Evolutionary conservation across 2,329 filamentous ascomycete species (phyloP), one percentile per base, ranked within the genome.

Genomic region (Nemania sp.): DNA sequence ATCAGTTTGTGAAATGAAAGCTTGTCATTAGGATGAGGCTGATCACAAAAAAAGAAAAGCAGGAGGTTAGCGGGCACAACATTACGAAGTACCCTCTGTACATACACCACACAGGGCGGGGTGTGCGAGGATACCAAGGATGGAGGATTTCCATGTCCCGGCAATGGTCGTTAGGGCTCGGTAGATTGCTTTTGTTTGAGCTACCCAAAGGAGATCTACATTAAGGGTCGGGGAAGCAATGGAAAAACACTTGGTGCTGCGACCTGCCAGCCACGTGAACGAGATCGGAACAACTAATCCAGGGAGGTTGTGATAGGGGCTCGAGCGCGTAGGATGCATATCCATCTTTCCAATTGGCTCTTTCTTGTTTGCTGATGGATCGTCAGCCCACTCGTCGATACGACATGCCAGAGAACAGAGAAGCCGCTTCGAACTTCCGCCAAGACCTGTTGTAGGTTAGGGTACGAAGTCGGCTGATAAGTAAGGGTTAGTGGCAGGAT

Each of bases 1-100:
- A 53, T 59, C 20, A 57, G 54, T 63, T 52, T 47, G 25, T 39
- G 42, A 57, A 60, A 45, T 57, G 59, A 61, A 45, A 45, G 35
- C 43, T 40, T 49, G 48, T 46, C 46, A 48, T 25, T 42, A 11
- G 25, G 53, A 53, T 61, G 42, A 62, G 62, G 58, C 62, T 64
- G 54, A 62, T 61, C 54, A 46, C 37, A 62, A 63, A 63, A 63
- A 63, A 61, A 63, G 54, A 57, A 62, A 64, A 13, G 25, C 25
- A 29, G 25, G 9, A 25, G 17, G 17, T 46, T 10, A 9, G 29
- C 46, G 52, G 32, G 49, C 29, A 45, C 15, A 2, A 43, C 15
- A 10, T n/a, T 20, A 42, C 39, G 10, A 7, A 35, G 34, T 35
- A 13, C 13, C 34, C 34, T 35, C 34, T n/a, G n/a, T 13, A 35